Conservation (phyloP, 148 eudicot species). For the Camellia granthamiana region DNA sequence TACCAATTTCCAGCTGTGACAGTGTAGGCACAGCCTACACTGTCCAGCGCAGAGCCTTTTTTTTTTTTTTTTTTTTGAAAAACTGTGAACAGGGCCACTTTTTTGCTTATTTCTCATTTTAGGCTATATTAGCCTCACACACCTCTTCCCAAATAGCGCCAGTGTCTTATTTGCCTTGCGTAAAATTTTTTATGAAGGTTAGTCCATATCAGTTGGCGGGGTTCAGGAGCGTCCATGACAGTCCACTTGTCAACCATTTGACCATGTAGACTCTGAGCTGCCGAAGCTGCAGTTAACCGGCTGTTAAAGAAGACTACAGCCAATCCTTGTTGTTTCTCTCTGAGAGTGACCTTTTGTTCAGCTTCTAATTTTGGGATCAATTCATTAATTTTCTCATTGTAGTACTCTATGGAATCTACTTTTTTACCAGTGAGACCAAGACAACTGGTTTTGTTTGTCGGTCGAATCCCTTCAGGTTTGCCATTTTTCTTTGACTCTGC, state of each 20-base stretch:
- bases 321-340: conserved; percentile 50
- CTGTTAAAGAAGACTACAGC: conserved; percentile 66
- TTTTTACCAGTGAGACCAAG: too few relatives aligned
- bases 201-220: conserved; percentile 25
- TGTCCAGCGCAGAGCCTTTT: too few relatives aligned
- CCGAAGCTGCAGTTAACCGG: conserved; percentile 20
- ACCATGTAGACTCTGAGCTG: conserved; percentile 58
- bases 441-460: too few relatives aligned
- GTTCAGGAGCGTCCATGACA: conserved; percentile 66
- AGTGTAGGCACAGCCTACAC: too few relatives aligned
- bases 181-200: conserved; percentile 51
- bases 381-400: conserved; percentile 59
- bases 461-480: too few relatives aligned
- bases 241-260: conserved; percentile 69
- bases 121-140: too few relatives aligned
- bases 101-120: too few relatives aligned
- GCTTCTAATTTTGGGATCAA: conserved; percentile 55
- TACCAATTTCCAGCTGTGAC: too few relatives aligned
- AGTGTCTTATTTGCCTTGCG: conserved; percentile 47
- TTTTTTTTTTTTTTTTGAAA: too few relatives aligned
- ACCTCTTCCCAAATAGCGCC: too few relatives aligned
- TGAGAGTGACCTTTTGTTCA: conserved; percentile 64
- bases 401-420: conserved; percentile 28
- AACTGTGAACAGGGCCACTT: too few relatives aligned
- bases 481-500: conserved; percentile 38